Percentiles rank a stretch among this genome's conserved stretches.
Conservation (phyloP, 2,329 filamentous ascomycete genomes). For the Aspergillus brunneoviolaceus region DNA sequence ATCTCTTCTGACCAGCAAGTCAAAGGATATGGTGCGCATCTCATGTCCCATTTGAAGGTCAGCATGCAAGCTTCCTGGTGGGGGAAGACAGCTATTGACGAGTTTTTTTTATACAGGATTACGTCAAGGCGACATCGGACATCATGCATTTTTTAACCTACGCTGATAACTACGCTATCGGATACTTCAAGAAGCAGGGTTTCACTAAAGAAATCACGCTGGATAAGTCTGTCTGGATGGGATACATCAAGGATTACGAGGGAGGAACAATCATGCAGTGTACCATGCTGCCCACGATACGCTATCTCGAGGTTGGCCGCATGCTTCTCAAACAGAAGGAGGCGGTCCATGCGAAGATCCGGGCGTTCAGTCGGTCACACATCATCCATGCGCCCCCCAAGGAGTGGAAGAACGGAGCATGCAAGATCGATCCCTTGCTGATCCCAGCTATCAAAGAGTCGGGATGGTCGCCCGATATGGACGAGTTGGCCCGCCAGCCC, state of each 20-base stretch:
- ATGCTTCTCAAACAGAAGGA: constrained; percentile 99
- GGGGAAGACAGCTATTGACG: not conserved
- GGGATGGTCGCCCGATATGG: constrained; percentile 97
- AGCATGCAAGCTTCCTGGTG: not conserved
- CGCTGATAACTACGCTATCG: constrained; percentile 97
- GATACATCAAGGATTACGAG: constrained; percentile 99
- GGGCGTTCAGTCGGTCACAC: constrained; percentile 85
- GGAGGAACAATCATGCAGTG: constrained; percentile 99
- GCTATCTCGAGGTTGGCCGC: constrained; percentile 87
- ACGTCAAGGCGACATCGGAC: constrained; percentile 92
- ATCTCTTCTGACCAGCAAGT: constrained; percentile 98
- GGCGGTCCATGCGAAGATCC: constrained; percentile 89
- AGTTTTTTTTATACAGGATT: constrained; percentile 55
- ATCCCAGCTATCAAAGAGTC: constrained; percentile 88
- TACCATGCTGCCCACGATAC: constrained; percentile 90
- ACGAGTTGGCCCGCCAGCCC: constrained; percentile 89
- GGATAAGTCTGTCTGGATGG: constrained; percentile 91
- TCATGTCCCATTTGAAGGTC: constrained; percentile 94
- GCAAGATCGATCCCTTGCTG: constrained; percentile 76
- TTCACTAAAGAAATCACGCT: constrained; percentile 98
- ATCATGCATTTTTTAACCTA: constrained; percentile 99
- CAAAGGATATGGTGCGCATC: constrained; percentile 94
- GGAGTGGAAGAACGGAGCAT: constrained; percentile 75
- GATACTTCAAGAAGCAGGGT: constrained; percentile 98
- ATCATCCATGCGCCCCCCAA: constrained; percentile 81